Evolutionary conservation across 345 rosid species (phyloP).

Genomic region (Citrus sinensis): DNA sequence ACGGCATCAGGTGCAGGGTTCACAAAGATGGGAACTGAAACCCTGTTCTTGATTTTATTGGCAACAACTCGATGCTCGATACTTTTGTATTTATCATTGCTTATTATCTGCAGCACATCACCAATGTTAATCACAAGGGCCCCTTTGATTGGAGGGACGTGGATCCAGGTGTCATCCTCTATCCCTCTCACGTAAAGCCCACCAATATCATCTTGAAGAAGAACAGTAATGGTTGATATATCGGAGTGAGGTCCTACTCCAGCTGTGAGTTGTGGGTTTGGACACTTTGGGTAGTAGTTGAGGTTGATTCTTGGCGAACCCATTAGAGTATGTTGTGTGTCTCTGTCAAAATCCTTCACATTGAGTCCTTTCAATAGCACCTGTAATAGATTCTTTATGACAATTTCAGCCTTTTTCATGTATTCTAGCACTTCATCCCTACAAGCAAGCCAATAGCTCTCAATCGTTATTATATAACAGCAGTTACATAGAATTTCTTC

Average conservation of each 20-base stretch:
- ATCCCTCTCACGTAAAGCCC: slow-evolving; percentile 22
- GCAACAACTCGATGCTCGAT: slow-evolving; percentile 29
- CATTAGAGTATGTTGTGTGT: slow-evolving; percentile 6
- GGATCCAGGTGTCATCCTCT: slow-evolving; percentile 21
- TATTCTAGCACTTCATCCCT: not conserved
- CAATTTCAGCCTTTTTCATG: slow-evolving; percentile 18
- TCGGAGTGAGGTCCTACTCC: slow-evolving; percentile 29
- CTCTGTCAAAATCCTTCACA: slow-evolving; percentile 15
- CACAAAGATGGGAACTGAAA: slow-evolving; percentile 31
- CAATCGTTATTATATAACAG: no score
- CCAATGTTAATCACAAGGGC: slow-evolving; percentile 31
- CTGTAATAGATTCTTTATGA: slow-evolving; percentile 18
- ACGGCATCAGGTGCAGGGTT: slow-evolving; percentile 17
- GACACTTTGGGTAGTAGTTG: slow-evolving; percentile 25
- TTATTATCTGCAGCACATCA: slow-evolving; percentile 29
- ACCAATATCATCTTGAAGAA: slow-evolving; percentile 29
- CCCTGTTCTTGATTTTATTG: slow-evolving; percentile 15
- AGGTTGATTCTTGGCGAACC: slow-evolving; percentile 9
- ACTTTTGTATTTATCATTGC: slow-evolving; percentile 30
- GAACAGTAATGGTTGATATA: slow-evolving; percentile 22
- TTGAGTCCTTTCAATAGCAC: slow-evolving; percentile 18
- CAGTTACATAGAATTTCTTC: not conserved
- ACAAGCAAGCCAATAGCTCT: no score
- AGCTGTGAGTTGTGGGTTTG: slow-evolving; percentile 22
- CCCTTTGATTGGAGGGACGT: slow-evolving; percentile 27